Evolutionary conservation across 805 yeast genomes (phyloP).

Genomic region (Myxozyma vanderwaltii): DNA sequence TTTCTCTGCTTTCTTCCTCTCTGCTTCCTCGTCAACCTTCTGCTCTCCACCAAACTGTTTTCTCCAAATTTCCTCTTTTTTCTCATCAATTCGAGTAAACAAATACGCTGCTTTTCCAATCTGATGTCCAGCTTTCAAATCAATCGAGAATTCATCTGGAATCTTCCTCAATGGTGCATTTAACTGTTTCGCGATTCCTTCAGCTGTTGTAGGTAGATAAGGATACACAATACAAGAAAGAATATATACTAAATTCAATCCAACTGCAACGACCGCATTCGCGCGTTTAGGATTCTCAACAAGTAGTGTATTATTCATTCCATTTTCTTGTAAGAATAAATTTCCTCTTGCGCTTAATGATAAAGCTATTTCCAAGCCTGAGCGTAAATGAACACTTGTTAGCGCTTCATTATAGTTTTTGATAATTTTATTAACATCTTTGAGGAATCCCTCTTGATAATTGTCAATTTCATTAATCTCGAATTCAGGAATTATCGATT

Average conservation of each 20-base stretch:
- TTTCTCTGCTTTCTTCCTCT: conserved; percentile 32
- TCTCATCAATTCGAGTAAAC: conserved; percentile 89
- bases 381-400: conserved; percentile 80
- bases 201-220: conserved; percentile 83
- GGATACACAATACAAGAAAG: conserved; percentile 84
- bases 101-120: conserved; percentile 89
- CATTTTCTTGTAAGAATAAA: conserved; percentile 92
- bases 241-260: conserved; percentile 81
- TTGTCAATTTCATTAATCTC: conserved; percentile 51
- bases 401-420: conserved; percentile 64
- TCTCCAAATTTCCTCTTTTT: conserved; percentile 86
- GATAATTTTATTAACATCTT: conserved; percentile 66
- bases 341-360: conserved; percentile 89
- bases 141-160: conserved; percentile 70
- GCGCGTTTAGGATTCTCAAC: conserved; percentile 74
- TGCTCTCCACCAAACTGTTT: conserved; percentile 80
- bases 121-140: conserved; percentile 77
- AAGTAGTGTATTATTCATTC: conserved; percentile 84
- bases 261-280: conserved; percentile 91
- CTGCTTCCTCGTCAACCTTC: conserved; percentile 35
- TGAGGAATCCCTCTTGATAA: conserved; percentile 45
- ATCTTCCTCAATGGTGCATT: conserved; percentile 79
- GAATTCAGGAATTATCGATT: conserved; percentile 81
- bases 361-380: conserved; percentile 92
- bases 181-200: conserved; percentile 71